Evolutionary conservation across 768 basidiomycete species (phyloP), one percentile per base, ranked within the genome.

Genomic region (Cyathus striatus): DNA sequence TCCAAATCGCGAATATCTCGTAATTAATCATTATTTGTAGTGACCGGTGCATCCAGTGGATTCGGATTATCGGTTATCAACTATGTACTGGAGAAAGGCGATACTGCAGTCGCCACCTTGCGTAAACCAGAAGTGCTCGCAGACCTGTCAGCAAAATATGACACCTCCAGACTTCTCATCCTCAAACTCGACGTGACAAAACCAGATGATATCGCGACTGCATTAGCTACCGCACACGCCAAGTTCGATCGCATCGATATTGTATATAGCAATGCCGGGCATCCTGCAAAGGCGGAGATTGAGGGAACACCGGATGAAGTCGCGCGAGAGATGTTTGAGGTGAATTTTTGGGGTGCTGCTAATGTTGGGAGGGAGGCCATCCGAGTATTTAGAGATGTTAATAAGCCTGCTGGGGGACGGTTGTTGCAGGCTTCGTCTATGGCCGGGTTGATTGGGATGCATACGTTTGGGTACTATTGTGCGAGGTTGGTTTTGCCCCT

Each of bases 211-310:
- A 59, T 70, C 32, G 44, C 25, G 12, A 36, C 47, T 9, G 66
- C 58, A 2, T 73, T 72, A 44, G 49, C 46, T 18, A 40, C 48
- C 42, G 62, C 62, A 2, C 38, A 56, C 32, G 54, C 54, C 20
- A 50, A 43, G 18, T 72, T 67, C 44, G 70, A 65, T 14, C 51
- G 61, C 10, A 44, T 70, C 13, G 72, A 74, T 26, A 43, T 69
- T 39, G 67, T 72, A 12, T 58, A 64, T 43, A 75, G 66, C 45
- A 73, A 72, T 42, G 72, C 72, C 3, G 72, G 65, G 2, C 45
- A 45, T 34, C 50, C 46, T 9, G 30, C 60, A 16, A 41, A 65
- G 7, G 58, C 58, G 23, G 70, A 72, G 50, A 56, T 62, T 22
- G 73, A 75, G 49, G 63, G 56, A 10, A 60, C 63, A 40, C 53